Percentiles rank a stretch among this genome's conserved stretches.
Conservation (phyloP, 306 rosid species). For the Fragaria ananassa region DNA sequence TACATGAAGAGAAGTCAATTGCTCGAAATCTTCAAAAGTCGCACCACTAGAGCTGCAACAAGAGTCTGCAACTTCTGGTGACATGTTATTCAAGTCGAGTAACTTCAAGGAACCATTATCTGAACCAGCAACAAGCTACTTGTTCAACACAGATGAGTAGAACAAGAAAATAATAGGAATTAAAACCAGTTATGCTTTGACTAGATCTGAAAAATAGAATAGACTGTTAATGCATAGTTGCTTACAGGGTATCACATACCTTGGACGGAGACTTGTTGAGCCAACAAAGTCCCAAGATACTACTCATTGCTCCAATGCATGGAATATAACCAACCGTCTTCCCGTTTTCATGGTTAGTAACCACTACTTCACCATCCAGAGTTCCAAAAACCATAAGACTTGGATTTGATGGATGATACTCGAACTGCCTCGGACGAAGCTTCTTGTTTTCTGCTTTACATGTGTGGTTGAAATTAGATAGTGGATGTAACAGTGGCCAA, state of each 20-base stretch:
- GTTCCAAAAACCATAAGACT: conserved; percentile 76
- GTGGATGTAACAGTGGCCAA: conserved; percentile 62
- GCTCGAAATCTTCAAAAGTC: conserved; percentile 62
- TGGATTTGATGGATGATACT: conserved; percentile 72
- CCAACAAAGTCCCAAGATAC: conserved; percentile 82
- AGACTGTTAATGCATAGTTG: not conserved
- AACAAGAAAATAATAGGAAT: not conserved
- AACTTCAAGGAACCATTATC: conserved; percentile 77
- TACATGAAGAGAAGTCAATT: conserved; percentile 72
- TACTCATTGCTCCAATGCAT: conserved; percentile 64
- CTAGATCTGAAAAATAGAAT: not conserved
- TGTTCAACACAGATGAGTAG: conserved; percentile 25
- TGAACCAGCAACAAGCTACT: conserved; percentile 78
- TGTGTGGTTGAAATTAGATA: conserved; percentile 29
- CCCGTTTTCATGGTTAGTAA: conserved; percentile 66
- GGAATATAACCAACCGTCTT: conserved; percentile 57
- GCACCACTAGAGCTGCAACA: conserved; percentile 37
- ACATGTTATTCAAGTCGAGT: conserved; percentile 47
- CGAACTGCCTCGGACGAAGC: conserved; percentile 76
- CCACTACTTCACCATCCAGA: conserved; percentile 71
- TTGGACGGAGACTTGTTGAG: conserved; percentile 69
- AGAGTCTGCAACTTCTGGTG: conserved; percentile 34
- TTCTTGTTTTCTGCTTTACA: conserved; percentile 41
- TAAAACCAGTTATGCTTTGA: not conserved
- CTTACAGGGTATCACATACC: conserved; percentile 39